Percentiles rank a stretch among this genome's conserved stretches.
phyloP scores from a whole-genome alignment of 2,329 filamentous ascomycete genomes.

The Calonectria crousiana region DNA sequence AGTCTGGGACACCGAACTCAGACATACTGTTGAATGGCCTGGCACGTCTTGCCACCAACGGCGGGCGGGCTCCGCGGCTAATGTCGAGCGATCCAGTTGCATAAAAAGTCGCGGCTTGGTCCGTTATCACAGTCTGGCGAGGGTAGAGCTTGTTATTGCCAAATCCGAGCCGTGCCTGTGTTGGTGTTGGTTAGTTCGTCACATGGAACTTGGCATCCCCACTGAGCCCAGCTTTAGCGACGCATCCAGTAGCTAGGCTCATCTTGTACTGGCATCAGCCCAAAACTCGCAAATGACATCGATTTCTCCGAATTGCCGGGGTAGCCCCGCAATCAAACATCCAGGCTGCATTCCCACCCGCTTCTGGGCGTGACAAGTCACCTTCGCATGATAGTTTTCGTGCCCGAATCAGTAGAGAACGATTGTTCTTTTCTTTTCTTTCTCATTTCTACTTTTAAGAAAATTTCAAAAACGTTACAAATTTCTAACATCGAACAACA shows the following conservation, averaged over 20 bases:
- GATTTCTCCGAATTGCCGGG: neutral
- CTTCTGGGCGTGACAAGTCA: neutral
- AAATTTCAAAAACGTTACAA: neutral
- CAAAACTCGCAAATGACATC: slow-evolving; percentile 34
- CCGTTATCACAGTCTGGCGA: neutral
- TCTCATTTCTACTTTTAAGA: neutral
- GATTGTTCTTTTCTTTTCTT: neutral
- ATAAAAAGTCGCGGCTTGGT: neutral
- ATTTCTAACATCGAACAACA: neutral
- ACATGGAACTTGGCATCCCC: neutral
- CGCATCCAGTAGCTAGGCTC: neutral
- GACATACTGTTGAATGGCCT: slow-evolving; percentile 36
- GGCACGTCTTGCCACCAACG: slow-evolving; percentile 24
- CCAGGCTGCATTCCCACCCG: neutral
- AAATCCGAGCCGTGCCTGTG: neutral
- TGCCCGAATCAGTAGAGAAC: neutral
- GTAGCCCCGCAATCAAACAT: neutral
- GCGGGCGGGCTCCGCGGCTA: slow-evolving; percentile 6
- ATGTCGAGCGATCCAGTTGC: neutral
- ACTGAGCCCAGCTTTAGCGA: neutral
- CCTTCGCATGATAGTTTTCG: neutral
- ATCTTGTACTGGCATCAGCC: neutral
- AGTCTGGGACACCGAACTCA: slow-evolving; percentile 41
- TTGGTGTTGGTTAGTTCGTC: neutral
- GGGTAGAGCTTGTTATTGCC: slow-evolving; percentile 8